Base-by-base conservation (phyloP, 352 stramenopile species). In the Globisporangium recalcitrans region DNA sequence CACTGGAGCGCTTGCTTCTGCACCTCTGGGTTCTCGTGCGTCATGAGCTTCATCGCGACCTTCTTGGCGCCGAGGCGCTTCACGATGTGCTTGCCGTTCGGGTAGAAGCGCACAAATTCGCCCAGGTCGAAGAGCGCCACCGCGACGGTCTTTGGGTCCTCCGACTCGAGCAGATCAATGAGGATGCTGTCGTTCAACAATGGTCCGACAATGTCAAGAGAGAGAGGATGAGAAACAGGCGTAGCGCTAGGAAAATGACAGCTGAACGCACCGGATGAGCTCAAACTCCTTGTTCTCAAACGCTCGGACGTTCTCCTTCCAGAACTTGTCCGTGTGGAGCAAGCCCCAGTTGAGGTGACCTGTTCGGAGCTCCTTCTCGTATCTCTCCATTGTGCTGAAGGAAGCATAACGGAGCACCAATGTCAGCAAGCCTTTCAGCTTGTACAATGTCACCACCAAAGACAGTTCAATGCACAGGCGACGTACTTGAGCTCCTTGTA, bases 291-390 rank as follows among this genome's bases (percentile, higher is more conserved):
- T 97, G 62, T 91, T 90, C 71, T 99, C 96, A 65, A 99, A 96
- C 64, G 93, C 91, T 72, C 97, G 97, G 38, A 96, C 96, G 79
- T 99, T 98, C 72, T 99, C 96, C 64, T 97, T 97, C 94, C 97
- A 99, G 72, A 99, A 99, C 59, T 98, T 98, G 72, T 99, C 96
- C 40, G 95, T 98, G 77, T 99, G 97, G 19, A 97, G 81, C 31
- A 97, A 81, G 29, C 97, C 96, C 97, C 97, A 99, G 74, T 97
- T 89, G 6, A 99, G 70, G 47, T 91, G 81, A 11, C 96, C 96
- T 29, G 92, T 97, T 62, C 95, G 88, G 9, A 99, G 77, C 72
- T 99, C 95, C 70, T 97, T 97, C 66, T 97, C 91, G 70, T 98
- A 99, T 10, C 96, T 88, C 70, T 98, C 96, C 90, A 97, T 98